Conservation (phyloP, 768 basidiomycete genomes). For the Rhizopogon vinicolor region DNA sequence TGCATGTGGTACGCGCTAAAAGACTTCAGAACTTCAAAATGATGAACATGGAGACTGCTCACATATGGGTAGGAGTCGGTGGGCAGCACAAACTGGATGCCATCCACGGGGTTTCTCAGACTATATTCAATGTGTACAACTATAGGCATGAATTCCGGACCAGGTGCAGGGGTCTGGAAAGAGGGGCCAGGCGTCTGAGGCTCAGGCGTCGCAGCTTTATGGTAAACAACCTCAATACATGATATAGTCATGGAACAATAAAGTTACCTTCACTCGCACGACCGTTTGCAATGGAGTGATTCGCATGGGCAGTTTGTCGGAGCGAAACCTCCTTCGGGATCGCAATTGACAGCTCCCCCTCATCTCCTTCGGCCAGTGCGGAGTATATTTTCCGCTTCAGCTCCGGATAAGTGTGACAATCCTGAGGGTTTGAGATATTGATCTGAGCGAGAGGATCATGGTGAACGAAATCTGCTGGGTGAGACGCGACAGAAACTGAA, state of each 20-base stretch:
- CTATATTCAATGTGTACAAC: conserved; percentile 76
- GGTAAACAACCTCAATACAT: conserved; percentile 5
- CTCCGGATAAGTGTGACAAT: conserved; percentile 88
- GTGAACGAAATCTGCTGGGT: conserved; percentile 73
- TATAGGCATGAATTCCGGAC: conserved; percentile 72
- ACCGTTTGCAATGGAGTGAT: conserved; percentile 30
- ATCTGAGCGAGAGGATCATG: conserved; percentile 70
- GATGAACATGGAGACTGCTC: conserved; percentile 29
- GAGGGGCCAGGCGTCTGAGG: conserved; percentile 60
- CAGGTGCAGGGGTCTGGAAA: conserved; percentile 29
- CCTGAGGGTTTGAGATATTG: conserved; percentile 60
- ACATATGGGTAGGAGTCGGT: conserved; percentile 83
- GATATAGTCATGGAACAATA: background rate
- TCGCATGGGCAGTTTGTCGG: conserved; percentile 50
- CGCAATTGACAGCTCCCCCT: conserved; percentile 90
- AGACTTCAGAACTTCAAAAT: conserved; percentile 12
- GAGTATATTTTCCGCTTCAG: conserved; percentile 90
- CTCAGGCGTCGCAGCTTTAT: conserved; percentile 72
- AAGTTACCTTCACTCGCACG: conserved; percentile 53
- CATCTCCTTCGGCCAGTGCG: conserved; percentile 85
- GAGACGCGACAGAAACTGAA: conserved; percentile 65
- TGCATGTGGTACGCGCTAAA: conserved; percentile 86
- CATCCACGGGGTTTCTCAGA: conserved; percentile 77
- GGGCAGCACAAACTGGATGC: conserved; percentile 79
- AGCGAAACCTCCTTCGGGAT: conserved; percentile 71